Conservation (phyloP, 169 alveolate genomes). For the Plasmodium sp. region DNA sequence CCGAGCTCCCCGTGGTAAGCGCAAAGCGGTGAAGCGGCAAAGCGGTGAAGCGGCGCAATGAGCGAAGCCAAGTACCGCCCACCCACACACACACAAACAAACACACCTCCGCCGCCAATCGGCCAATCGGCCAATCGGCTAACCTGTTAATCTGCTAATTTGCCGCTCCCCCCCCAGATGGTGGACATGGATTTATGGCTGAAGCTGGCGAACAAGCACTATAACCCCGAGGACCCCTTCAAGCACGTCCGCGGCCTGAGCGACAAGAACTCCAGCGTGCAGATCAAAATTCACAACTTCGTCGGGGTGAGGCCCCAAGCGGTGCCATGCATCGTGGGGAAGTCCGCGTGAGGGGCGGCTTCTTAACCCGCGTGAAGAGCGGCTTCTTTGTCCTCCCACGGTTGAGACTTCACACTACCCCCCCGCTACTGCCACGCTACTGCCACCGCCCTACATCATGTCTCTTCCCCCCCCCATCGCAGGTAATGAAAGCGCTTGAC, state of each 20-base stretch:
- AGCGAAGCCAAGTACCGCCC: neutral
- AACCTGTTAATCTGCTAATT: neutral
- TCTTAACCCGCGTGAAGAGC: neutral
- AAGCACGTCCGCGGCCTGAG: neutral
- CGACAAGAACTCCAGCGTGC: constrained; percentile 18
- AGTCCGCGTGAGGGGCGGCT: no score
- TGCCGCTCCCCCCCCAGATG: neutral
- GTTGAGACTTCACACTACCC: neutral
- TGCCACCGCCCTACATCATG: neutral
- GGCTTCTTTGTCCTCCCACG: neutral
- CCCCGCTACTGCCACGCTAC: neutral
- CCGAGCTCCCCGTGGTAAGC: constrained; percentile 26
- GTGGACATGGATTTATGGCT: constrained; percentile 63
- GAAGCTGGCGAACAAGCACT: constrained; percentile 38
- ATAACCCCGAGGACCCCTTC: constrained; percentile 40
- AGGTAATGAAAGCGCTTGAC: constrained; percentile 60
- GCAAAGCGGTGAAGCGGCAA: neutral
- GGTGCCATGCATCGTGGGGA: neutral
- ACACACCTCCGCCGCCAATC: neutral
- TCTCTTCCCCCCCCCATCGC: neutral
- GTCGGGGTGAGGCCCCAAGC: constrained; percentile 21
- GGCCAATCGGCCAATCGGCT: no score
- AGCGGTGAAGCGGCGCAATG: neutral
- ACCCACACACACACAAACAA: neutral
- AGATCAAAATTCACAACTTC: constrained; percentile 32